Evolutionary conservation across 140 eudicot genomes (phyloP).

Genomic region (Oenanthe javanica): DNA sequence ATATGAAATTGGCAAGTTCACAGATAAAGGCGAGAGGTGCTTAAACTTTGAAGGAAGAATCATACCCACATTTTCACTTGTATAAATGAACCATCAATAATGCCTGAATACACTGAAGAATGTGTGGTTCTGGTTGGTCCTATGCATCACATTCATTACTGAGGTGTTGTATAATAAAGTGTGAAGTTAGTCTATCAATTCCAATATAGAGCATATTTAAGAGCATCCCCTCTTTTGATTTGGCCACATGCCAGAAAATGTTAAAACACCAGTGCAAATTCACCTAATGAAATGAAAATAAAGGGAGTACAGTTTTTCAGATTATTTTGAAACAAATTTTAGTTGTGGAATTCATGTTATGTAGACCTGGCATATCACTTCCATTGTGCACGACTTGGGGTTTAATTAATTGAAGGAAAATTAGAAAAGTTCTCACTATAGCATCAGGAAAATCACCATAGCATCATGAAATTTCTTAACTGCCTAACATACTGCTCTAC

Average conservation of each 20-base stretch:
- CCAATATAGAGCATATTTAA: background rate
- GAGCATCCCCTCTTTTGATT: background rate
- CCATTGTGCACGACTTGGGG: background rate
- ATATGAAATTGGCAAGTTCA: background rate
- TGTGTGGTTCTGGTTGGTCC: background rate
- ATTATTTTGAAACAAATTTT: background rate
- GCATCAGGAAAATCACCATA: too few species aligned
- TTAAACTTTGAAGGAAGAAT: background rate
- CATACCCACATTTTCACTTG: background rate
- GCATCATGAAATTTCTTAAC: background rate
- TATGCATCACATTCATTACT: background rate
- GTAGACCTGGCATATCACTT: conserved; percentile 27
- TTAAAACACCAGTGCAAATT: background rate
- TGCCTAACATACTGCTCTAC: conserved; percentile 13
- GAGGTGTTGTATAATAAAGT: background rate
- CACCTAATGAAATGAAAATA: background rate
- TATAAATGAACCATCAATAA: background rate
- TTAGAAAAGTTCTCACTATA: too few species aligned
- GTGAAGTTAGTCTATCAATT: background rate
- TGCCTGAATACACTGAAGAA: background rate
- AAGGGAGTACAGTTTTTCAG: background rate
- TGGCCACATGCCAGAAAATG: background rate
- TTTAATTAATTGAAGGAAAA: background rate
- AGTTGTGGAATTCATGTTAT: conserved; percentile 9
- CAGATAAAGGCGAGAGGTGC: background rate